phyloP scores from a whole-genome alignment of 2,329 filamentous ascomycete genomes.

The Periconia digitata region DNA sequence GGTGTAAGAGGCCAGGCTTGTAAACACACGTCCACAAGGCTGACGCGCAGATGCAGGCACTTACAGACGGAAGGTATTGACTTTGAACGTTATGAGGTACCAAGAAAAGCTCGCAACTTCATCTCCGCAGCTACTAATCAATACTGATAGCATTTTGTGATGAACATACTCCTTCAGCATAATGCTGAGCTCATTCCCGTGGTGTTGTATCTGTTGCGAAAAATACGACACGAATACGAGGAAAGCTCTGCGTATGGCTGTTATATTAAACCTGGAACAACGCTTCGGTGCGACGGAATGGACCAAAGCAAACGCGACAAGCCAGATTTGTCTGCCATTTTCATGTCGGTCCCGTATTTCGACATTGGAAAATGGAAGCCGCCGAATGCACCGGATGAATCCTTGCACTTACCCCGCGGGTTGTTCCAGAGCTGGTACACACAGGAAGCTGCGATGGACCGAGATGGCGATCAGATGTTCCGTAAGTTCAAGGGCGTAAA shows the following conservation, averaged over 20 bases:
- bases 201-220: background rate
- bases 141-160: background rate
- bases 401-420: slow-evolving; percentile 2
- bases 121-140: background rate
- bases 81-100: slow-evolving; percentile 7
- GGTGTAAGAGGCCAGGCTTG: background rate
- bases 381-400: slow-evolving; percentile 2
- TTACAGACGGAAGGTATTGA: slow-evolving; percentile 3
- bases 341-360: slow-evolving; percentile 4
- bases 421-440: slow-evolving; percentile 4
- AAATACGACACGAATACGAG: background rate
- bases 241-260: slow-evolving; percentile 5
- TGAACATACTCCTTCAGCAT: background rate
- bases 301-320: slow-evolving; percentile 1
- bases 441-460: slow-evolving; percentile 3
- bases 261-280: slow-evolving; percentile 6
- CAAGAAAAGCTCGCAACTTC: background rate
- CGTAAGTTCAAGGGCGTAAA: slow-evolving; percentile 6
- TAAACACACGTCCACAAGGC: background rate
- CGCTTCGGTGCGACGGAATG: slow-evolving; percentile 6
- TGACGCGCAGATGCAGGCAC: background rate
- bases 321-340: slow-evolving; percentile 2
- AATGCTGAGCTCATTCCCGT: slow-evolving; percentile 2
- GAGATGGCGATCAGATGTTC: slow-evolving; percentile 8
- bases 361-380: slow-evolving; percentile 8